phyloP scores from a whole-genome alignment of 1,284 basidiomycete genomes.

The Sporisorium graminicola region DNA sequence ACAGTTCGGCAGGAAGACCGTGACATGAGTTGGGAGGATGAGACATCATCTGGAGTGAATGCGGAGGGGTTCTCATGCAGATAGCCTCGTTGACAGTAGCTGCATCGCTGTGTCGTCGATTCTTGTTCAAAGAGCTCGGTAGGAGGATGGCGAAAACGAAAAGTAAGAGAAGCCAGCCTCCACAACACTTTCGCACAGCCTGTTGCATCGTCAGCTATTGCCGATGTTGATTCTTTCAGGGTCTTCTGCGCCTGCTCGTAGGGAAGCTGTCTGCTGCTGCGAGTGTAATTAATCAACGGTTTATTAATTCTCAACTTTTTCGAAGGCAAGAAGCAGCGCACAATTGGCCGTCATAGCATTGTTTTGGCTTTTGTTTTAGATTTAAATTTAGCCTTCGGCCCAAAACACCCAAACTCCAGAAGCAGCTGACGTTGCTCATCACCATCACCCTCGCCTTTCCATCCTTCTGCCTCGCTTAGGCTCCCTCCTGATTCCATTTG shows the following conservation, averaged over 20 bases:
- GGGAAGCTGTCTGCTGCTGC: background rate
- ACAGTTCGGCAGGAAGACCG: background rate
- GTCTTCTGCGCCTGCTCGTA: background rate
- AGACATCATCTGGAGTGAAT: conserved; percentile 6
- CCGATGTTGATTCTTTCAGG: background rate
- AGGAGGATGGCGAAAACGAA: background rate
- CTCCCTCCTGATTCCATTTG: background rate
- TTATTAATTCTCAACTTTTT: conserved; percentile 1
- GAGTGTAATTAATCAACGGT: background rate
- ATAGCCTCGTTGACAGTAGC: conserved; percentile 1
- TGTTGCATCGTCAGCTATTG: background rate
- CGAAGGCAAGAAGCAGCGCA: too few relatives aligned
- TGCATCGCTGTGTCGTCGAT: conserved; percentile 1
- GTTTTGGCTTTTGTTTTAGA: background rate
- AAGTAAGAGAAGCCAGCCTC: background rate
- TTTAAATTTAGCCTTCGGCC: background rate
- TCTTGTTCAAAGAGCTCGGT: background rate
- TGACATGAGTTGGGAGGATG: background rate
- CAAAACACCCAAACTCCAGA: conserved; percentile 4
- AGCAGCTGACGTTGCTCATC: background rate
- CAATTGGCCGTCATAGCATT: too few relatives aligned
- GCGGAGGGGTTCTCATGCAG: background rate
- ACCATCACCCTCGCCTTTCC: background rate
- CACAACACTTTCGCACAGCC: too few relatives aligned
- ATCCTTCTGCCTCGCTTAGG: background rate